Conservation (phyloP, 192 early-diverging fungal species). For the Diversispora eburnea region DNA sequence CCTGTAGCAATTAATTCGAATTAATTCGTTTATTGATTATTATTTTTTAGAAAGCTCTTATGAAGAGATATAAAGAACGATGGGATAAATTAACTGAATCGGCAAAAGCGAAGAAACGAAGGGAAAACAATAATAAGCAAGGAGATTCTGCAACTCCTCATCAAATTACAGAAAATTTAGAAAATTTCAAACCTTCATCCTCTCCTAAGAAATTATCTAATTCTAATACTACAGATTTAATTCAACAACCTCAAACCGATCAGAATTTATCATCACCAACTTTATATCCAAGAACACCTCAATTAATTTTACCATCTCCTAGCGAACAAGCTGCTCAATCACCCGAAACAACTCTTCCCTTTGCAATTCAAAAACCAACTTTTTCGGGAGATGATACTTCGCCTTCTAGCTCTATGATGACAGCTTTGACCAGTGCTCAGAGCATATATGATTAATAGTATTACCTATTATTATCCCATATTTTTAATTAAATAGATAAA, state of each 20-base stretch:
- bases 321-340: background rate
- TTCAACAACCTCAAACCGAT: background rate
- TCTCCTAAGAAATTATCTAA: too few species aligned
- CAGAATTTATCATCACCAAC: background rate
- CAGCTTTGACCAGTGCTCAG: too few species aligned
- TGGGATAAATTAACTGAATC: slow-evolving; percentile 81
- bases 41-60: slow-evolving; percentile 33
- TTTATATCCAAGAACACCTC: background rate
- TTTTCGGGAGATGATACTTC: too few species aligned
- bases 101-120: slow-evolving; percentile 42
- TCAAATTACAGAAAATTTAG: background rate
- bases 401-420: too few species aligned
- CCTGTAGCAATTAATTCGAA: background rate
- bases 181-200: too few species aligned
- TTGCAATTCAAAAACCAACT: slow-evolving; percentile 2
- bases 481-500: too few species aligned
- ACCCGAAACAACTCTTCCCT: background rate
- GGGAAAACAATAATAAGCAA: background rate
- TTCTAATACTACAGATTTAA: too few species aligned
- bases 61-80: slow-evolving; percentile 68
- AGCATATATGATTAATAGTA: too few species aligned
- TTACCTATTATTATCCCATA: too few species aligned
- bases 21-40: background rate
- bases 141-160: background rate
- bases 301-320: background rate